These are phyloP conservation scores for Phallus indusiatus DNA, from an alignment of 768 basidiomycete species.

Conservation along the genomic window DNA sequence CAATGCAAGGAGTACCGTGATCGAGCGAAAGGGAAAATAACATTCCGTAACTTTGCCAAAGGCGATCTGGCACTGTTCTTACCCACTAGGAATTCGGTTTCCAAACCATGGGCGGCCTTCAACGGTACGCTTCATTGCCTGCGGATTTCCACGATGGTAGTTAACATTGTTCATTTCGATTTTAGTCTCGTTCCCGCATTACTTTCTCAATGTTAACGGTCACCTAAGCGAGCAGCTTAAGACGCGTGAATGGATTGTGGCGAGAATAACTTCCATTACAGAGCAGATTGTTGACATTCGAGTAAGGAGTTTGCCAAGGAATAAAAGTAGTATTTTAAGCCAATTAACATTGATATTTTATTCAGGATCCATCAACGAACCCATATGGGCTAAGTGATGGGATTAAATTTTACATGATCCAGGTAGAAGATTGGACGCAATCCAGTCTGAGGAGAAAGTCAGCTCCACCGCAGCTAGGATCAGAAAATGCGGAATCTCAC, in stretches of 20 bases:
- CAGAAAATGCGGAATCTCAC: background rate
- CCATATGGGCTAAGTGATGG: constrained; percentile 86
- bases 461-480: constrained; percentile 35
- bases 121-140: constrained; percentile 53
- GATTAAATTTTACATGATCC: constrained; percentile 87
- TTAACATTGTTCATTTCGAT: constrained; percentile 2
- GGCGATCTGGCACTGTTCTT: constrained; percentile 94
- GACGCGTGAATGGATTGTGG: constrained; percentile 91
- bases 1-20: constrained; percentile 95
- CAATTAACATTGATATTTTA: background rate
- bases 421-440: constrained; percentile 91
- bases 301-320: constrained; percentile 32
- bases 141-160: background rate
- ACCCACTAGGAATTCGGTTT: constrained; percentile 88
- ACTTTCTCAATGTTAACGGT: constrained; percentile 85
- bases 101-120: constrained; percentile 97
- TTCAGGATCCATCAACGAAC: constrained; percentile 71
- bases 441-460: constrained; percentile 46
- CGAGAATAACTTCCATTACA: constrained; percentile 79
- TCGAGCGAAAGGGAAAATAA: constrained; percentile 92
- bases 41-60: constrained; percentile 90
- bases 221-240: constrained; percentile 84
- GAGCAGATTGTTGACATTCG: constrained; percentile 77
- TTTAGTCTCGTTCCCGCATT: constrained; percentile 91
- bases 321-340: background rate